Base-by-base conservation (phyloP, 2,329 filamentous ascomycete genomes). In the Fusarium foetens region DNA sequence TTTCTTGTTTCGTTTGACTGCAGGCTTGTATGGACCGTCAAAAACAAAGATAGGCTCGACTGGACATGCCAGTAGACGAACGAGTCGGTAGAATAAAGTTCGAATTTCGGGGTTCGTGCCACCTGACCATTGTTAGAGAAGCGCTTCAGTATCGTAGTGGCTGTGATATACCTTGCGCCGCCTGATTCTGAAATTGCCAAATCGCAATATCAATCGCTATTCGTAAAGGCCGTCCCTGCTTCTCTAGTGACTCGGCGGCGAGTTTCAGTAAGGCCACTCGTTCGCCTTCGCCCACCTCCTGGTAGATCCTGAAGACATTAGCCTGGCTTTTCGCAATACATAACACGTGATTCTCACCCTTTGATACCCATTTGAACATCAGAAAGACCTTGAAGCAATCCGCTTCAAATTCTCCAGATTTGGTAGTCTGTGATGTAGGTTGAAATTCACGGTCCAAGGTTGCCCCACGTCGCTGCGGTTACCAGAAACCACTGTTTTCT, bases 201-300 rank as follows among this genome's bases (percentile, higher is more conserved):
- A 99, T 98, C 6, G 94, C 94, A 75, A 97, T 93, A 79, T 99
- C 96, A 72, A 99, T 93, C 42, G 96, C 96, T 51, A 99, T 86
- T 43, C 95, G 92, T 43, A 98, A 85, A 1, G 95, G 95, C 4
- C 91, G 88, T 29, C 88, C 87, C 16, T 89, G 90, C 59, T 87
- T 82, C 76, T 94, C 89, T 71, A 97, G 89, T 74, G 93, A 92
- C 52, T 94, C 89, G 49, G 94, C 87, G 35, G 95, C 92, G 55
- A 98, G 87, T 78, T 94, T 97, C 38, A 93, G 90, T 14, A 99
- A 87, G 23, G 96, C 92, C 60, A 97, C 86, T 66, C 95, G 89
- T 78, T 92, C 87, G 60, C 94, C 94, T 13, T 91, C 84, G 43
- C 95, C 95, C 75, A 99, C 93, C 81, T 97, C 94, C 78, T 92